phyloP scores from a whole-genome alignment of 768 basidiomycete species.

The Pulveroboletus ravenelii region DNA sequence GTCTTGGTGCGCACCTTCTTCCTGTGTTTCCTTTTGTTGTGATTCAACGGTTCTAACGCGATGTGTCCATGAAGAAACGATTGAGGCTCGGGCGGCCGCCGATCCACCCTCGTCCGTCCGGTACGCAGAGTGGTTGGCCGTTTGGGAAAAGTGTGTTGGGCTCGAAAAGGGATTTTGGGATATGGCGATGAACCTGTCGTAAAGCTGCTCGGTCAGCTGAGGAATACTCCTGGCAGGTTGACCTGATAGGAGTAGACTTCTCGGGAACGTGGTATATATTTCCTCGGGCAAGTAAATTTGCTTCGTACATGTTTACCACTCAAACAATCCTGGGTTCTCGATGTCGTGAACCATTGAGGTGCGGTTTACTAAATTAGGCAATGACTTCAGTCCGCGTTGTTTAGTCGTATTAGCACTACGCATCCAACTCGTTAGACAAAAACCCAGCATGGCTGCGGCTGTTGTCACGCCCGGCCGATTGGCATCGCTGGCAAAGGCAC shows the following conservation, averaged over 20 bases:
- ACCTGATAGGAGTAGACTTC: too few relatives aligned
- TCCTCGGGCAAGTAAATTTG: too few relatives aligned
- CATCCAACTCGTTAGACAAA: background rate
- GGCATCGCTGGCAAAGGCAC: conserved; percentile 56
- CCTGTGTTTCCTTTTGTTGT: background rate
- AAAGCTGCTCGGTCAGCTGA: background rate
- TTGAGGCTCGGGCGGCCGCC: conserved; percentile 59
- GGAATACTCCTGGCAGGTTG: too few relatives aligned
- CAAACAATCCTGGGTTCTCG: too few relatives aligned
- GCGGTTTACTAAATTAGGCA: too few relatives aligned
- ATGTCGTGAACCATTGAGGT: too few relatives aligned
- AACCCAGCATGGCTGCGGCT: conserved; percentile 28
- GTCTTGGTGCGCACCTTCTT: conserved; percentile 54
- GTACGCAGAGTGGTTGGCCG: conserved; percentile 58
- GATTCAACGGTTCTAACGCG: background rate
- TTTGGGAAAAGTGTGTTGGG: conserved; percentile 72
- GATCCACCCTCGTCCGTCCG: conserved; percentile 61
- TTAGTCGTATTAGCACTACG: too few relatives aligned
- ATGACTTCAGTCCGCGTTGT: too few relatives aligned
- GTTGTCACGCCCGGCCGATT: conserved; percentile 47
- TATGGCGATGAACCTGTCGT: conserved; percentile 41
- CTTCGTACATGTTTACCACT: too few relatives aligned
- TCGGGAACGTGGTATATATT: too few relatives aligned
- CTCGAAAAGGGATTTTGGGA: conserved; percentile 92
- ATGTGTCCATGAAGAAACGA: conserved; percentile 45